phyloP scores from a whole-genome alignment of 345 rosid species.

The Salix dunnii region DNA sequence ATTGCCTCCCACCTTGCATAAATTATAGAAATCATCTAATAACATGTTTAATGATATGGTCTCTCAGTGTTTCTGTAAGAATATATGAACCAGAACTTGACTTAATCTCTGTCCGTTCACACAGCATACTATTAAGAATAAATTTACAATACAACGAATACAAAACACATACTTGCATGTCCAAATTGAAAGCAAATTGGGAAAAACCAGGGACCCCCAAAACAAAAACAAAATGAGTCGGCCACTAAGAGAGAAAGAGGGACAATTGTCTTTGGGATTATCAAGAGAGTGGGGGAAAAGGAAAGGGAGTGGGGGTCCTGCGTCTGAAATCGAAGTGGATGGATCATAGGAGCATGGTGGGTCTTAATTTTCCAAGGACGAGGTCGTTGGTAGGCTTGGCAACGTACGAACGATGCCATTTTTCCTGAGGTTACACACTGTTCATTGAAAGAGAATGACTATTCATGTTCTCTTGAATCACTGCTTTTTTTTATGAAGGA shows the following conservation, averaged over 20 bases:
- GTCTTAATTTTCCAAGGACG: slow-evolving; percentile 23
- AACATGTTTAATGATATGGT: too few species aligned
- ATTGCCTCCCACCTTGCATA: background rate
- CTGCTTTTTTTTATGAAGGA: slow-evolving; percentile 20
- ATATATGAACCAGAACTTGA: too few species aligned
- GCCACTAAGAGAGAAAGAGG: background rate
- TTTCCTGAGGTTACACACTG: slow-evolving; percentile 26
- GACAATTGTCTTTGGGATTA: slow-evolving; percentile 6
- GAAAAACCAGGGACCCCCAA: background rate
- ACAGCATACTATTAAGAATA: too few species aligned
- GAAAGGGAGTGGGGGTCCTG: slow-evolving; percentile 18
- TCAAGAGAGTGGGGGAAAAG: background rate
- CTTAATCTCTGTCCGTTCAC: too few species aligned
- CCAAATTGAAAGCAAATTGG: too few species aligned
- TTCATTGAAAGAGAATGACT: slow-evolving; percentile 20
- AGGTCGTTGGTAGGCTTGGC: slow-evolving; percentile 22
- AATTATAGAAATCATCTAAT: too few species aligned
- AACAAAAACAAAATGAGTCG: background rate
- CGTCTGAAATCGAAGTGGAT: slow-evolving; percentile 34
- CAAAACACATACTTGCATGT: too few species aligned
- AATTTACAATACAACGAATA: too few species aligned
- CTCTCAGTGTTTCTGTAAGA: too few species aligned
- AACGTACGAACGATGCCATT: slow-evolving; percentile 12
- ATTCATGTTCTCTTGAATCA: slow-evolving; percentile 20
- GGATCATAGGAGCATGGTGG: slow-evolving; percentile 18